These are phyloP conservation scores for Drosera capensis DNA, from an alignment of 148 eudicot species.

Conservation along the genomic window DNA sequence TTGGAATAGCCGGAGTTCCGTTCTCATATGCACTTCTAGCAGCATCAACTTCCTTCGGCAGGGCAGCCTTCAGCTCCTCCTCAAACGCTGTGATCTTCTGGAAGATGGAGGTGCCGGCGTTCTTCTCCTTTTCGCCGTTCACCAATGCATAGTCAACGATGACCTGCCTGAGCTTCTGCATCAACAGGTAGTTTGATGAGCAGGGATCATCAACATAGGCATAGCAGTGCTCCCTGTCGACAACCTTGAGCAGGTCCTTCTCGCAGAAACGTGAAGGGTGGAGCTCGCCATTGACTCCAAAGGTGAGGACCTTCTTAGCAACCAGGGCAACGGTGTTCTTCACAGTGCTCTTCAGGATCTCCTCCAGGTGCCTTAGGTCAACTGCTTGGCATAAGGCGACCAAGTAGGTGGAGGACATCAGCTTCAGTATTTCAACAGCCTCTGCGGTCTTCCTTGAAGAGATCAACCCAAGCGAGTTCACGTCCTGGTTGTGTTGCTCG, in stretches of 20 bases:
- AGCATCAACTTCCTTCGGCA: background rate
- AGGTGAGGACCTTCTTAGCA: background rate
- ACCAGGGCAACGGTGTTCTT: background rate
- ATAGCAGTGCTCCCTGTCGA: background rate
- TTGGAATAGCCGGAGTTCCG: background rate
- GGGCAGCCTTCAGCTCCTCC: background rate
- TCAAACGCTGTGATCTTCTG: background rate
- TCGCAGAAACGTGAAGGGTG: background rate
- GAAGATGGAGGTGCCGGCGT: background rate
- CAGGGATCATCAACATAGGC: background rate
- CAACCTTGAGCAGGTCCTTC: background rate
- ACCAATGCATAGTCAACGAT: background rate
- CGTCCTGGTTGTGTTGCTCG: background rate
- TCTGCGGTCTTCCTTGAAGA: background rate
- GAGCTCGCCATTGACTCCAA: background rate
- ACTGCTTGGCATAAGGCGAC: constrained; percentile 1
- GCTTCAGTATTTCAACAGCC: background rate
- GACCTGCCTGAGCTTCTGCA: constrained; percentile 1
- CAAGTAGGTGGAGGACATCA: background rate
- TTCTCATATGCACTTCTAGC: background rate
- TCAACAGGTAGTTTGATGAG: background rate
- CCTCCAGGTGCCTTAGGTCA: constrained; percentile 1
- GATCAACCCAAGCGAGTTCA: background rate
- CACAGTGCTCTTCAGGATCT: background rate
- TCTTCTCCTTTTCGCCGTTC: background rate